phyloP scores from a whole-genome alignment of 192 early-diverging fungal species.

The Mortierella alpina region DNA sequence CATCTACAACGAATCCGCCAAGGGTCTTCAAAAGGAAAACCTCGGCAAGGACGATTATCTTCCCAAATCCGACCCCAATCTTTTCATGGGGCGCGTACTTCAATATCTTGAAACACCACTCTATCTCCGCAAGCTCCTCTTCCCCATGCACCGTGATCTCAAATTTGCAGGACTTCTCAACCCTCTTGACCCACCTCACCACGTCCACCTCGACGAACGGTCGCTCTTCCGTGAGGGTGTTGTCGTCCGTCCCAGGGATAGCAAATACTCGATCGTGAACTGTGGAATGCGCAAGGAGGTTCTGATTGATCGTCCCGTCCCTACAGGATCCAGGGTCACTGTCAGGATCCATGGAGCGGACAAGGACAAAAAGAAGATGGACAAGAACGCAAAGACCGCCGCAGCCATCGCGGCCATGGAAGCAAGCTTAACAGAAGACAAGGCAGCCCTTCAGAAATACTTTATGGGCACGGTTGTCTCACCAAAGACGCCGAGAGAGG shows the following conservation, averaged over 20 bases:
- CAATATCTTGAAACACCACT: slow-evolving; percentile 79
- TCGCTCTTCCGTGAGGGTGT: slow-evolving; percentile 73
- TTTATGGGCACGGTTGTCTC: slow-evolving; percentile 67
- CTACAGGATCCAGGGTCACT: slow-evolving; percentile 71
- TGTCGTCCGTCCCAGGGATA: slow-evolving; percentile 48
- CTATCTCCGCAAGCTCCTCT: slow-evolving; percentile 72
- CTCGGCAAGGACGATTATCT: slow-evolving; percentile 49
- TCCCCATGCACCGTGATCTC: slow-evolving; percentile 75
- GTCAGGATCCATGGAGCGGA: slow-evolving; percentile 49
- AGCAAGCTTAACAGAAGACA: slow-evolving; percentile 26
- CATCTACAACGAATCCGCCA: slow-evolving; percentile 68
- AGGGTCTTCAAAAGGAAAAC: slow-evolving; percentile 48
- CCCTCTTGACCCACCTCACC: slow-evolving; percentile 75
- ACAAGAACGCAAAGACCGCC: slow-evolving; percentile 34
- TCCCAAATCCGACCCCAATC: slow-evolving; percentile 61
- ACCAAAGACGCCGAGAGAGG: slow-evolving; percentile 68
- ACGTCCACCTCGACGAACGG: slow-evolving; percentile 69
- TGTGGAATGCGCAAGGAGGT: slow-evolving; percentile 58
- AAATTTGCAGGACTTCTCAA: slow-evolving; percentile 73
- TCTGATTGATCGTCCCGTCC: slow-evolving; percentile 61
- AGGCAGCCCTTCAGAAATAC: slow-evolving; percentile 46
- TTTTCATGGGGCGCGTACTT: slow-evolving; percentile 74
- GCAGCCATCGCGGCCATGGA: slow-evolving; percentile 50
- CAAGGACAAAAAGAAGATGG: slow-evolving; percentile 34
- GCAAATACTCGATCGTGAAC: slow-evolving; percentile 47